Percentiles rank a stretch among this genome's conserved stretches.
Conservation (phyloP, 352 stramenopile genomes). For the Phytophthora uliginosa region DNA sequence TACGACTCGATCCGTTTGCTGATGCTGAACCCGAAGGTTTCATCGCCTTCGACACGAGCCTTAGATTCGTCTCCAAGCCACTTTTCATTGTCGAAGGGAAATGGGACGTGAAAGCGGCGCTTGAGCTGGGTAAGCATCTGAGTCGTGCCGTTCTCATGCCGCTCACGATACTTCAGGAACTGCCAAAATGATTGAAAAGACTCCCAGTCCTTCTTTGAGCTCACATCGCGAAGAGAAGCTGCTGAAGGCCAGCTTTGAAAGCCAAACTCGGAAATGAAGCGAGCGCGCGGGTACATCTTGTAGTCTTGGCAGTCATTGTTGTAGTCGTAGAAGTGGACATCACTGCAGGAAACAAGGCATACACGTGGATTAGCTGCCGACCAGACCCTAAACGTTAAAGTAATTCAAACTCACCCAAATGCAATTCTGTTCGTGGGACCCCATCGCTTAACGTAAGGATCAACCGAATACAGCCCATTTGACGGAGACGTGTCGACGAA, state of each 20-base stretch:
- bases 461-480: conserved; percentile 80
- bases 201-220: conserved; percentile 54
- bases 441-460: conserved; percentile 90
- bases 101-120: conserved; percentile 77
- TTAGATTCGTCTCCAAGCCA: conserved; percentile 49
- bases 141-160: conserved; percentile 78
- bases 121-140: conserved; percentile 81
- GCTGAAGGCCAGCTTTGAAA: conserved; percentile 85
- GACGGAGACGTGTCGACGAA: conserved; percentile 92
- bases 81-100: conserved; percentile 66
- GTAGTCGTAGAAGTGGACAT: conserved; percentile 92
- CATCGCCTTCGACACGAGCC: conserved; percentile 18
- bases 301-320: conserved; percentile 80
- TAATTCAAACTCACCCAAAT: conserved; percentile 52
- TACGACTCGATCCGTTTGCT: conserved; percentile 65
- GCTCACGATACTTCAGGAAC: conserved; percentile 84
- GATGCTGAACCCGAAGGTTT: conserved; percentile 50
- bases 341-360: conserved; percentile 37
- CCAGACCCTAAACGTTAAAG: background rate
- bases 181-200: conserved; percentile 83
- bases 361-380: background rate
- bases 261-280: conserved; percentile 91
- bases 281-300: conserved; percentile 70
- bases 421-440: conserved; percentile 62
- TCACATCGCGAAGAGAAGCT: conserved; percentile 63